Base-by-base conservation (phyloP, 257 asterid species). In the Handroanthus guayacan region DNA sequence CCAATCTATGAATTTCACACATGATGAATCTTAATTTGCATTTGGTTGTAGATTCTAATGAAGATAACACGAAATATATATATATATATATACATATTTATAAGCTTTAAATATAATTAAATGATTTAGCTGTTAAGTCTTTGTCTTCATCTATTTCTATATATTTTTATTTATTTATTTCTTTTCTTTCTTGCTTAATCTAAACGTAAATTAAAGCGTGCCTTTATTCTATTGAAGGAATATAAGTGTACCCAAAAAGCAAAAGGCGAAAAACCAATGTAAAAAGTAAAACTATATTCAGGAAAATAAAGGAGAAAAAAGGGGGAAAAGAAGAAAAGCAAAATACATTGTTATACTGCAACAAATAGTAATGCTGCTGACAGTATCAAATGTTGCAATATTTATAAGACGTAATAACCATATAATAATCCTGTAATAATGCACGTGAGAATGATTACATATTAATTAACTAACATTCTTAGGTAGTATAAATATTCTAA, bases 171-270 rank as follows among this genome's bases (percentile, higher is more conserved):
- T 9, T 20, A 0, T 9, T 60, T 4, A 9, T 58, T 2, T 25
- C 20, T 60, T 9, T 60, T 4, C 10, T 58, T 2, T 25, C 20
- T 54, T 54, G 7, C 12, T 54, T 54, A 54, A n/a, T n/a, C 45
- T 5, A 41, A 41, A 5, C 3, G 1, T 0, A 5, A 5, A 41
- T 41, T 41, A 6, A 60, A 5, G 16, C 8, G 8, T 60, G 45
- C 47, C 5, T 20, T 45, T 45, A 58, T 77, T 55, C 52, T 44
- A 55, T 67, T 76, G 62, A 67, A 57, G n/a, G 55, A 57, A 51
- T 45, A 72, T 74, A 37, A 14, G 34, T 13, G 48, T 9, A 72
- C 16, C 13, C 17, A 61, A 31, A 67, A 38, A 9, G 5, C 9
- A 5, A 16, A 45, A 47, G 6, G 44, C 9, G 0, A 62, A 31